Percentiles rank a stretch among this genome's conserved stretches.
Evolutionary conservation across 2,329 filamentous ascomycete genomes (phyloP).

Genomic region (Lasiodiplodia sp.): DNA sequence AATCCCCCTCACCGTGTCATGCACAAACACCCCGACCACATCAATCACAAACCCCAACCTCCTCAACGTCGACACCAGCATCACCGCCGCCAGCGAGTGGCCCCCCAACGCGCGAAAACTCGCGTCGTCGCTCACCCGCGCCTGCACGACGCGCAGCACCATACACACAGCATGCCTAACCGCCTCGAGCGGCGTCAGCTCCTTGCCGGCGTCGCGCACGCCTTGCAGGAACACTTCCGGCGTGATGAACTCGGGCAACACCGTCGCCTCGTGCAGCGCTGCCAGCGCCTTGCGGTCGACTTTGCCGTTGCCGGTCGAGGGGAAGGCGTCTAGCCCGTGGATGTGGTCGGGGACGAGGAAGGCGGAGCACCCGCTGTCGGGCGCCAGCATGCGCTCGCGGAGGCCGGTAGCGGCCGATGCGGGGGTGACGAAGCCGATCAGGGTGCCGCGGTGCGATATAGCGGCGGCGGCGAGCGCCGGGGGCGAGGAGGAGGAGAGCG

Average conservation of each 20-base stretch:
- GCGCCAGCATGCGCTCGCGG: neutral
- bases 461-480: neutral
- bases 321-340: neutral
- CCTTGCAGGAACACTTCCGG: neutral
- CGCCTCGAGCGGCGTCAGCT: neutral
- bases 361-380: neutral
- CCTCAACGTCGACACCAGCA: slow-evolving; percentile 15
- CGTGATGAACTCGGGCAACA: neutral
- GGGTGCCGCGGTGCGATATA: neutral
- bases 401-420: neutral
- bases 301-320: slow-evolving; percentile 16
- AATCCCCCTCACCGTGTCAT: neutral
- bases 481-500: no score
- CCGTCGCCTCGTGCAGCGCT: neutral
- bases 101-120: slow-evolving; percentile 14
- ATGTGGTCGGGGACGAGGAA: slow-evolving; percentile 25
- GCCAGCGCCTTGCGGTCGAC: slow-evolving; percentile 20
- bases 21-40: neutral
- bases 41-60: neutral
- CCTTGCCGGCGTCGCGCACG: neutral
- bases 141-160: neutral
- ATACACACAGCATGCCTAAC: neutral
- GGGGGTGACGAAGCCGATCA: slow-evolving; percentile 17
- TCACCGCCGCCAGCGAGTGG: slow-evolving; percentile 12
- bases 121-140: neutral